Evolutionary conservation across 2,329 filamentous ascomycete species (phyloP), one percentile per base, ranked within the genome.

Genomic region (Penicillium hesseltinei): DNA sequence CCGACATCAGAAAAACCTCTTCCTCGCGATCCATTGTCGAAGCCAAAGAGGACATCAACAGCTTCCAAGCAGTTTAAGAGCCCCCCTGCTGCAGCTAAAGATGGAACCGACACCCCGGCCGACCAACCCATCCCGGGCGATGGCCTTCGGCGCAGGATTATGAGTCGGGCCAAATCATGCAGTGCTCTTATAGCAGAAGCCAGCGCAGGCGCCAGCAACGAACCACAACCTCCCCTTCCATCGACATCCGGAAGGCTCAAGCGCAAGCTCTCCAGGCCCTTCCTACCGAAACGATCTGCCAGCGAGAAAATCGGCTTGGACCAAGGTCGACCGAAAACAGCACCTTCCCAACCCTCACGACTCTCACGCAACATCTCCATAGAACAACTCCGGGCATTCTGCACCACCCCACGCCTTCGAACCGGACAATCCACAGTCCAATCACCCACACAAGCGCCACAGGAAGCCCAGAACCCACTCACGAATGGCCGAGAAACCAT

Each of bases 1-100:
- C 55, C 63, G 6, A 51, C 58, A 5, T 52, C 56, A 31, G 66
- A 71, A 31, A 74, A 74, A 54, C 71, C 71, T 25, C 61, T 74
- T 9, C 71, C 72, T 11, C 59, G 54, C 36, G 71, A 69, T 55
- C 72, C 71, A 35, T 58, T 48, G 3, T 52, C 57, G 21, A 54
- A 58, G 4, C 43, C 58, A n/a, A 59, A 54, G 8, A 46, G 58
- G 36, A 42, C 57, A 33, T 44, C 58, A 44, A 64, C 55, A 31
- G 56, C 56, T 44, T 52, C 56, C 13, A 49, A 55, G 42, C 49
- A 48, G 51, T n/a, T 58, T 13, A 46, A 60, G 29, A 42, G 46
- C 53, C 39, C 51, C 54, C 40, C 51, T 36, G 21, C 40, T 36
- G 33, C 60, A 52, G 54, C 54, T 31, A 64, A 65, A 40, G 62